Base-by-base conservation (phyloP, 352 stramenopile genomes). In the Globisporangium apiculatum region DNA sequence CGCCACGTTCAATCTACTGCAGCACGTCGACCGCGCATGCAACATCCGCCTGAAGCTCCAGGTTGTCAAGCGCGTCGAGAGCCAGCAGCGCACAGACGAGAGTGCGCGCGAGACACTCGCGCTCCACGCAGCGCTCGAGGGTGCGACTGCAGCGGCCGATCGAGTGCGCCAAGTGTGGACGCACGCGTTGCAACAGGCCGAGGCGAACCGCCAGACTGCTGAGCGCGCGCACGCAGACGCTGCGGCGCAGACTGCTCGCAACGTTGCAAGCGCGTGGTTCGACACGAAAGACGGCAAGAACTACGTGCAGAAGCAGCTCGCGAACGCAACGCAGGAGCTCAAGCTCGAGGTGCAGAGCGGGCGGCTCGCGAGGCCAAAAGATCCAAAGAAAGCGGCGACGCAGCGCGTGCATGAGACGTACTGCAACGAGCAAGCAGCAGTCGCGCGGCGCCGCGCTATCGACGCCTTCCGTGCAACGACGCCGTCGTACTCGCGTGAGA, bases 11-110 rank as follows among this genome's bases (percentile, higher is more conserved):
- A 66, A 73, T 35, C 51, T 85, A n/a, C 62, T 91, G 6, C 59
- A 53, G 2, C 60, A 54, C n/a, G 68, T 85, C 6, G 69, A 85
- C 52, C 62, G 63, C 35, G 71, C 70, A 6, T 85, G 77, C 61
- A 86, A 85, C 54, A 52, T 89, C 36, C 77, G 73, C 3, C 61
- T 86, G 38, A 86, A 82, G 40, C 86, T 89, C 62, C 76, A 86
- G 41, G 53, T 72, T 2, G 63, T 86, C 48, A 64, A 74, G 36
- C 81, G 77, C 24, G 58, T 80, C 10, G 60, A 79, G 18, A 17
- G 17, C 0, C 55, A 42, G 2, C 9, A 74, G 9, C 55, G 59
- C 15, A 57, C 48, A 1, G 66, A 74, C 7, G 42, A 46, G 0
- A 40, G 38, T 7, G 53, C 38, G 1, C 8, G 53, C 0, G 48